A percentile compares a stretch with the other conserved stretches of the same genome.
Evolutionary conservation across 129 eudicot species (phyloP).

Genomic region (Centaurea solstitialis): DNA sequence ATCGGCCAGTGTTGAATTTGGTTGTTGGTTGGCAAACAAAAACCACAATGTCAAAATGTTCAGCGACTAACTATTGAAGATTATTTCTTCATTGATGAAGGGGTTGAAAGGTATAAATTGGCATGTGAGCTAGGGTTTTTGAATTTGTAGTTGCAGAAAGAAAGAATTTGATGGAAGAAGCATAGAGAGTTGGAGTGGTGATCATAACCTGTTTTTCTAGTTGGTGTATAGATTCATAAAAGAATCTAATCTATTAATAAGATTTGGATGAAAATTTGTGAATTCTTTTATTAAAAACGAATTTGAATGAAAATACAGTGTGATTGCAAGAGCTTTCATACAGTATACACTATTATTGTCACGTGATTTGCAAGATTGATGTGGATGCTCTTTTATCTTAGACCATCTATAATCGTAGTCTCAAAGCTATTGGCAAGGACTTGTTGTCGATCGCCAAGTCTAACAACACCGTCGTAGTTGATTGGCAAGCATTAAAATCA

Average conservation of each 20-base stretch:
- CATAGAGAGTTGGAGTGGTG: neutral
- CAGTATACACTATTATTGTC: no score
- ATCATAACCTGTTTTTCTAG: neutral
- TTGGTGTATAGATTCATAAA: neutral
- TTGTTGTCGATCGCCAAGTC: no score
- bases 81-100: neutral
- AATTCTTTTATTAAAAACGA: no score
- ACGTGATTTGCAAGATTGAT: no score
- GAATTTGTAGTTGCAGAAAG: neutral
- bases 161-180: neutral
- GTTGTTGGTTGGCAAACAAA: neutral
- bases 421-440: no score
- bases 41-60: neutral
- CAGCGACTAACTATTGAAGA: neutral
- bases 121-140: neutral
- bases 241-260: neutral
- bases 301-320: no score
- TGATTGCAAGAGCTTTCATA: no score
- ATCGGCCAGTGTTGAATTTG: constrained; percentile 12
- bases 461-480: no score
- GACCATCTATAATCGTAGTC: no score
- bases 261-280: no score
- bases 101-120: neutral
- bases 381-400: no score
- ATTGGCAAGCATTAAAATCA: no score